Percentiles rank a stretch among this genome's conserved stretches.
Conservation (phyloP, 169 alveolate species). For the Eimeria brunetti region DNA sequence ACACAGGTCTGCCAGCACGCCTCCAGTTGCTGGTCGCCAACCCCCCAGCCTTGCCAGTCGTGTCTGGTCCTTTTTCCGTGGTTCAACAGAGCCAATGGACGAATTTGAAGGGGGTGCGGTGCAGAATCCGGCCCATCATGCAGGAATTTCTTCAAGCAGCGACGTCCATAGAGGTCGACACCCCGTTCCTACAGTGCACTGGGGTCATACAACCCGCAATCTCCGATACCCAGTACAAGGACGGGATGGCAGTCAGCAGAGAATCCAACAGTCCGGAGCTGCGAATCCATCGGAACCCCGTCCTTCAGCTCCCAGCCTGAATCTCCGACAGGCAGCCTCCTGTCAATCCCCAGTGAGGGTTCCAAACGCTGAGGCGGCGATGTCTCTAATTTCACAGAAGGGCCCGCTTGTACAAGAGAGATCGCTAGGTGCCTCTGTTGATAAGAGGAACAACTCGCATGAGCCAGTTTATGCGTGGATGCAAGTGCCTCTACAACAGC, state of each 20-base stretch:
- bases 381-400: neutral
- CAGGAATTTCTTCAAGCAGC: neutral
- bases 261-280: neutral
- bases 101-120: neutral
- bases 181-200: conserved; percentile 18
- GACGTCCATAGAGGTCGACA: neutral
- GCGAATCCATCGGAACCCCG: neutral
- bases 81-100: neutral
- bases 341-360: neutral
- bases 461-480: neutral
- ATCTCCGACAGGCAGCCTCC: neutral
- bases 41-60: conserved; percentile 59
- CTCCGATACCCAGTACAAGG: neutral
- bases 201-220: conserved; percentile 17
- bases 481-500: conserved; percentile 16
- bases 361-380: neutral
- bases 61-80: conserved; percentile 48
- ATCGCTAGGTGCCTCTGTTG: neutral
- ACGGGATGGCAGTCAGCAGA: neutral
- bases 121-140: neutral
- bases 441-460: neutral
- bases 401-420: neutral
- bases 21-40: conserved; percentile 42
- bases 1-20: conserved; percentile 61
- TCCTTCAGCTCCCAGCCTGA: conserved; percentile 29